phyloP scores from a whole-genome alignment of 2,329 filamentous ascomycete genomes.

The Microascus cirrosus region DNA sequence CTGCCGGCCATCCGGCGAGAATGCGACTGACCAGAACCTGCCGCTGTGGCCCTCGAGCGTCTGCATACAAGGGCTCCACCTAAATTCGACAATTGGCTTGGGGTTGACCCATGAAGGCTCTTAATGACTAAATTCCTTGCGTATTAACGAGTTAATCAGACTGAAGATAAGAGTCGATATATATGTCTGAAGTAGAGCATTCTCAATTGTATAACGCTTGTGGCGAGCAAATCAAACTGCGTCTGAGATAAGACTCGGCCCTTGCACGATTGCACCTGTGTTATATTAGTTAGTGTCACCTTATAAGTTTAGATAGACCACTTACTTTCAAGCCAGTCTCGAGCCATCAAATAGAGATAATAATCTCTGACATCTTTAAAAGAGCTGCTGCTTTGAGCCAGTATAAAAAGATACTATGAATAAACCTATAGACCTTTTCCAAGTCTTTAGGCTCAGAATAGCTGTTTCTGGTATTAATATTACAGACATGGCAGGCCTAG shows the following conservation, averaged over 20 bases:
- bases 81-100: background rate
- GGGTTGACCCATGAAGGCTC: background rate
- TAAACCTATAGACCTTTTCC: background rate
- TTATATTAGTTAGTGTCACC: slow-evolving; percentile 2
- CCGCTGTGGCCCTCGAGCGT: no score
- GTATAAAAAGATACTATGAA: slow-evolving; percentile 14
- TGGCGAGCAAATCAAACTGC: no score
- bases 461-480: background rate
- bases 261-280: slow-evolving; percentile 1
- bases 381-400: slow-evolving; percentile 27
- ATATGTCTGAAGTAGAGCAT: slow-evolving; percentile 20
- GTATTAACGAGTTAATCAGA: background rate
- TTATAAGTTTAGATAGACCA: background rate
- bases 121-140: background rate
- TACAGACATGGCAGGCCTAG: slow-evolving; percentile 20
- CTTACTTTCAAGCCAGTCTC: slow-evolving; percentile 6
- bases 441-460: background rate
- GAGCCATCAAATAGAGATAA: slow-evolving; percentile 12
- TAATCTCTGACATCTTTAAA: slow-evolving; percentile 12
- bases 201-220: no score
- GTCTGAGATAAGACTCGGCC: slow-evolving; percentile 11
- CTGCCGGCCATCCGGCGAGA: slow-evolving; percentile 6
- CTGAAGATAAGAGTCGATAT: slow-evolving; percentile 17
- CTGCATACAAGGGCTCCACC: background rate
- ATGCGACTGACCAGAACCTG: slow-evolving; percentile 8